Percentiles rank a stretch among this genome's conserved stretches.
Evolutionary conservation across 805 yeast species (phyloP).

Genomic region (Candida nitratophila): DNA sequence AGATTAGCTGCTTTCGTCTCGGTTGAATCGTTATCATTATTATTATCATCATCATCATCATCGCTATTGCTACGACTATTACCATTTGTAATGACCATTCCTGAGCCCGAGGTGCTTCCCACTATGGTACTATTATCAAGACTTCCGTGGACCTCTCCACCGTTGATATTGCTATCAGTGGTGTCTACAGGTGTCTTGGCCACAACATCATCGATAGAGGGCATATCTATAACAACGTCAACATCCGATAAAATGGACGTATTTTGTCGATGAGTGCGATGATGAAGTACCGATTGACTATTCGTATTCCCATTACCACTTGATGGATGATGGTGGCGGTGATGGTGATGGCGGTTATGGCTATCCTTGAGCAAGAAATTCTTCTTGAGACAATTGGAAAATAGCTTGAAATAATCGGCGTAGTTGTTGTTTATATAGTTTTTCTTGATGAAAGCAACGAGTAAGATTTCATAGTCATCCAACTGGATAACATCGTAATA

Average conservation of each 20-base stretch:
- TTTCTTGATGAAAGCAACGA: constrained; percentile 9
- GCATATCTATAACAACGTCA: not conserved
- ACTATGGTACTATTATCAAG: too few relatives aligned
- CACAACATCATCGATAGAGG: not conserved
- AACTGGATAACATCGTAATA: constrained; percentile 4
- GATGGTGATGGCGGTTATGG: not conserved
- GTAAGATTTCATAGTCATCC: constrained; percentile 12
- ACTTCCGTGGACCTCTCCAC: not conserved
- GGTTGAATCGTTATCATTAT: not conserved
- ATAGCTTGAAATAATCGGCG: not conserved
- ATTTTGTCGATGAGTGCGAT: not conserved
- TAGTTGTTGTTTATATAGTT: constrained; percentile 3
- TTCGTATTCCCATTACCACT: too few relatives aligned
- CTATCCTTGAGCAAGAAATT: not conserved
- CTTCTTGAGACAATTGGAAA: not conserved
- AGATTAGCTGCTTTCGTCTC: not conserved
- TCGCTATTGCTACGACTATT: not conserved
- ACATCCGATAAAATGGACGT: not conserved
- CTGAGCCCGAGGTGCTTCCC: too few relatives aligned
- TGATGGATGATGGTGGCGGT: not conserved
- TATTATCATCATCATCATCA: not conserved
- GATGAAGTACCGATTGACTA: not conserved
- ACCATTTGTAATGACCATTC: too few relatives aligned
- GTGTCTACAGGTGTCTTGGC: not conserved
- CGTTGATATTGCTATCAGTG: not conserved